These are phyloP conservation scores for Ailanthus altissimus DNA, from an alignment of 345 rosid genomes.

Conservation along the genomic window DNA sequence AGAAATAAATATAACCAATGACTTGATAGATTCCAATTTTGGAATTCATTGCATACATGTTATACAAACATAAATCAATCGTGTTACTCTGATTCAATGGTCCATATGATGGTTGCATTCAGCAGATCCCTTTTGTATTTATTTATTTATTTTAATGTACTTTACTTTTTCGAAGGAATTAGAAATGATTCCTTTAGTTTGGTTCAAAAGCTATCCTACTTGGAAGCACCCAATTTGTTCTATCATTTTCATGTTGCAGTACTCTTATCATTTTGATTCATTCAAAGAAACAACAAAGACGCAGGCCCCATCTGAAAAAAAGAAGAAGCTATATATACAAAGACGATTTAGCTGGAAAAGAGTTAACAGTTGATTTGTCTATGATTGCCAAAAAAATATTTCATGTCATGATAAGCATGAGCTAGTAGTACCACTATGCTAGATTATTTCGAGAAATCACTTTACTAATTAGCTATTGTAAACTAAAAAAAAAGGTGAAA, in stretches of 20 bases:
- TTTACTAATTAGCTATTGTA: background rate
- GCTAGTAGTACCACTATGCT: background rate
- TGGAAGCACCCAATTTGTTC: conserved; percentile 26
- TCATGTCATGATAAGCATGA: conserved; percentile 7
- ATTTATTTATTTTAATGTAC: conserved; percentile 3
- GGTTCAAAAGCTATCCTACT: background rate
- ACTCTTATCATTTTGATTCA: conserved; percentile 5
- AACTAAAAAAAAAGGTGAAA: background rate
- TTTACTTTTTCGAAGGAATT: conserved; percentile 16
- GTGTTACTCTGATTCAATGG: no score
- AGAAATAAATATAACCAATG: no score
- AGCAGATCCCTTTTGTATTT: no score
- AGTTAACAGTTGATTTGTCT: conserved; percentile 18
- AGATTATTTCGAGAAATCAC: conserved; percentile 12
- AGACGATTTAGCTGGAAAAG: conserved; percentile 28
- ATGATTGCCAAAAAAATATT: conserved; percentile 22
- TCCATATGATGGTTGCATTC: no score
- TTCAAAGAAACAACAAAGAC: conserved; percentile 12
- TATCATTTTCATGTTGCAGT: background rate
- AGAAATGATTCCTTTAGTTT: conserved; percentile 21
- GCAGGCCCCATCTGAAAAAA: conserved; percentile 24
- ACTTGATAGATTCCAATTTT: no score
- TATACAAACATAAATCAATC: background rate
- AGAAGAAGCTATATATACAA: conserved; percentile 2
- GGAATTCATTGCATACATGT: background rate